Conservation (phyloP, 805 yeast species). For the Sugiyamaella americana region DNA sequence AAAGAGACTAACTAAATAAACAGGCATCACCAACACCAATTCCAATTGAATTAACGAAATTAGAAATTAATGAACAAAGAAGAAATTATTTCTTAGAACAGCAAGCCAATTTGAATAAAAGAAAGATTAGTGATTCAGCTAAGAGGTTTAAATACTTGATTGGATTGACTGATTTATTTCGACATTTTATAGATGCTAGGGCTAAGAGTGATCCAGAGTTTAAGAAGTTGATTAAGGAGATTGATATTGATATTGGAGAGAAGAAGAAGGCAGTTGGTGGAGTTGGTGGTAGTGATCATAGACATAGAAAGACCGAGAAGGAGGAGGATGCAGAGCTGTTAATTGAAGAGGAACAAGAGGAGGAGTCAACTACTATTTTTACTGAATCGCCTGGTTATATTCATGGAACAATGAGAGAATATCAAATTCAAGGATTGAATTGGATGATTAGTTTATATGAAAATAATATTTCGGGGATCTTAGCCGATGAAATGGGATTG, state of each 20-base stretch:
- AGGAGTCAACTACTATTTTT: constrained; percentile 54
- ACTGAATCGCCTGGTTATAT: constrained; percentile 81
- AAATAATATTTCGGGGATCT: constrained; percentile 81
- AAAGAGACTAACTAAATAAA: neutral
- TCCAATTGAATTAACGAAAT: constrained; percentile 20
- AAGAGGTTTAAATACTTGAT: constrained; percentile 74
- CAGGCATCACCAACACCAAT: constrained; percentile 18
- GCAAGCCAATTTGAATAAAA: constrained; percentile 23
- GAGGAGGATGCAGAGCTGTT: constrained; percentile 93
- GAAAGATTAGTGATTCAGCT: constrained; percentile 53
- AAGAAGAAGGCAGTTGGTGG: constrained; percentile 14
- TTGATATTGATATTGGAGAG: constrained; percentile 24
- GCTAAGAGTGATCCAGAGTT: constrained; percentile 74
- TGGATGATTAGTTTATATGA: constrained; percentile 90
- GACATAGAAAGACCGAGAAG: constrained; percentile 84
- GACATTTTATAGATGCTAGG: constrained; percentile 77
- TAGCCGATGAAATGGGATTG: constrained; percentile 98
- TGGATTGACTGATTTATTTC: constrained; percentile 77
- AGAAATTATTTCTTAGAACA: constrained; percentile 27
- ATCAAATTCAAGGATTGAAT: constrained; percentile 91
- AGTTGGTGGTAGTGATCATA: constrained; percentile 31
- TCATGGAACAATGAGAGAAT: constrained; percentile 73
- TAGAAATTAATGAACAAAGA: constrained; percentile 24
- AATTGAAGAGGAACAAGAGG: constrained; percentile 63
- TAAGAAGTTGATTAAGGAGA: constrained; percentile 30